Conservation (phyloP, 2,329 filamentous ascomycete species). For the Ophiosphaerella narmari region DNA sequence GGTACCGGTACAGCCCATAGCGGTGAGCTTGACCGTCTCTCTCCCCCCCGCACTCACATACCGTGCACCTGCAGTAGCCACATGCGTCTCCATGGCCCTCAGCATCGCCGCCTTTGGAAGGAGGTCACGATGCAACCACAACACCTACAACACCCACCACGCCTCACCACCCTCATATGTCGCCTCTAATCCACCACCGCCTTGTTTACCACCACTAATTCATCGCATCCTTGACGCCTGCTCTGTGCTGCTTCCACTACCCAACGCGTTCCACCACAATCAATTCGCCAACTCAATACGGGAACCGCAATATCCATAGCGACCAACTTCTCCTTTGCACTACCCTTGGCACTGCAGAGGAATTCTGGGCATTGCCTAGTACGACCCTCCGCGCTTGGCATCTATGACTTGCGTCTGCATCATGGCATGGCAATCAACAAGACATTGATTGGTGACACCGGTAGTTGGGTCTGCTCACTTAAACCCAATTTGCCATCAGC, state of each 20-base stretch:
- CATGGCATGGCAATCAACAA: conserved; percentile 1
- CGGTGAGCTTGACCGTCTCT: conserved; percentile 28
- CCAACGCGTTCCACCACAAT: conserved; percentile 2
- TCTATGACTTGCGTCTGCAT: conserved; percentile 3
- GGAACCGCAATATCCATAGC: conserved; percentile 18
- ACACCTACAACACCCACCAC: conserved; percentile 14
- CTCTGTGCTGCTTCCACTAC: neutral
- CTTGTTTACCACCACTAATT: neutral
- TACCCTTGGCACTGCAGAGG: conserved; percentile 23
- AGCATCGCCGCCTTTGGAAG: conserved; percentile 8
- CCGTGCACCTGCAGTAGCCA: conserved; percentile 34
- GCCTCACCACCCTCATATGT: conserved; percentile 13
- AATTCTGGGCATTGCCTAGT: conserved; percentile 14
- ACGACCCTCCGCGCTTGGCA: conserved; percentile 31
- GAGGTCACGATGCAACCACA: conserved; percentile 5
- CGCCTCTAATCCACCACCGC: too few species aligned
- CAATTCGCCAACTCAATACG: neutral
- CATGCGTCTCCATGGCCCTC: conserved; percentile 13
- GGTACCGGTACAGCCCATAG: conserved; percentile 3
- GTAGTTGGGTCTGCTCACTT: conserved; percentile 3
- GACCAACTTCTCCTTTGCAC: conserved; percentile 8
- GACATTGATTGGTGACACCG: neutral
- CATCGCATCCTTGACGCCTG: neutral
- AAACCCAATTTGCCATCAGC: neutral
- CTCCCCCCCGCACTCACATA: conserved; percentile 20